A percentile compares a stretch with the other conserved stretches of the same genome.
Conservation (phyloP, 805 yeast genomes). For the Tetrapisispora taiwanensis region DNA sequence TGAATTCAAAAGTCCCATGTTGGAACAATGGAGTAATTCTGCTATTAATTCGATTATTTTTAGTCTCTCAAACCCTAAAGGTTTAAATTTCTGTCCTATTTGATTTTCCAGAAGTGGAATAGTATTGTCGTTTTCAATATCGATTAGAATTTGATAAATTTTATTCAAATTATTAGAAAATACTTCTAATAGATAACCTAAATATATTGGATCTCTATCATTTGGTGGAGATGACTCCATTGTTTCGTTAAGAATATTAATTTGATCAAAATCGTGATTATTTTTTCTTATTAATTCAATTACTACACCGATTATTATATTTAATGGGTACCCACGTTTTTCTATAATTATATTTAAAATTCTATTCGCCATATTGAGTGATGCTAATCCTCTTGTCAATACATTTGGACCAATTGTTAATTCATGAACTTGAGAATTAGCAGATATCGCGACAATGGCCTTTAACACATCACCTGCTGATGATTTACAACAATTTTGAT, state of each 20-base stretch:
- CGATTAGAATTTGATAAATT: constrained; percentile 11
- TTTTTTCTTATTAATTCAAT: constrained; percentile 91
- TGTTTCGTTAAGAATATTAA: constrained; percentile 65
- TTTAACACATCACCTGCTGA: constrained; percentile 89
- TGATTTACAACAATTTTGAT: constrained; percentile 57
- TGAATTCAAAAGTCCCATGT: constrained; percentile 84
- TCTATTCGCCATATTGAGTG: constrained; percentile 48
- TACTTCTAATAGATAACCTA: constrained; percentile 60
- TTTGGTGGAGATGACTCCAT: constrained; percentile 80
- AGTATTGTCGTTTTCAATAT: constrained; percentile 13
- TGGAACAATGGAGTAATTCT: constrained; percentile 87
- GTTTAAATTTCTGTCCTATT: constrained; percentile 50
- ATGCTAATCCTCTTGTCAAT: constrained; percentile 76
- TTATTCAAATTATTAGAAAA: constrained; percentile 51
- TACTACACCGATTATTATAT: constrained; percentile 84
- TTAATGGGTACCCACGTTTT: constrained; percentile 67
- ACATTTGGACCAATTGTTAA: constrained; percentile 92
- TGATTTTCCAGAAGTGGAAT: constrained; percentile 42
- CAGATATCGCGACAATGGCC: constrained; percentile 83
- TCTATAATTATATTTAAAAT: constrained; percentile 61
- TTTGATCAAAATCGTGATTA: constrained; percentile 87
- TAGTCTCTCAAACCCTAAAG: constrained; percentile 83
- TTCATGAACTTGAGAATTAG: constrained; percentile 65
- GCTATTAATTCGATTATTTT: constrained; percentile 86
- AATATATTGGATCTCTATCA: constrained; percentile 78